phyloP scores from a whole-genome alignment of 176 grass and related monocot species.

The Musa itinerans region DNA sequence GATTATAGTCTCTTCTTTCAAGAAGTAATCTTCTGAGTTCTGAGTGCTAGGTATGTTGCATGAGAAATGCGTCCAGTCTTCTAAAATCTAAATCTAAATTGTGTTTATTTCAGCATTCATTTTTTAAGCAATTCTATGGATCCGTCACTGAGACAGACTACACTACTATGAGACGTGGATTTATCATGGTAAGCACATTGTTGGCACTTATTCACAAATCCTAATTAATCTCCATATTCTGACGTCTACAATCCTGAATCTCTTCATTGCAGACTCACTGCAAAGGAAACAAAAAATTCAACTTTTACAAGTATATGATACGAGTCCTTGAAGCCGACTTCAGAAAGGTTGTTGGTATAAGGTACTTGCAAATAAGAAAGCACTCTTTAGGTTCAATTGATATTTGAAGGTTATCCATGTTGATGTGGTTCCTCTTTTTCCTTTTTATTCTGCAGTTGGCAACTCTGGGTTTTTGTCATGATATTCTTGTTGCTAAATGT shows the following conservation, averaged over 20 bases:
- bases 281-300: slow-evolving; percentile 48
- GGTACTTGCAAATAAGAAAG: slow-evolving; percentile 24
- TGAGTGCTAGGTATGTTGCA: background rate
- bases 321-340: slow-evolving; percentile 75
- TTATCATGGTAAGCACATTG: slow-evolving; percentile 46
- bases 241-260: background rate
- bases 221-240: background rate
- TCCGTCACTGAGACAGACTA: slow-evolving; percentile 59
- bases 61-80: background rate
- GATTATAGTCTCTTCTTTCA: too few species aligned
- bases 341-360: slow-evolving; percentile 86
- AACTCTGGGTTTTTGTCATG: slow-evolving; percentile 79
- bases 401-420: background rate
- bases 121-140: slow-evolving; percentile 79
- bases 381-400: background rate
- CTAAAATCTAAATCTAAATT: background rate
- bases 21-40: too few species aligned
- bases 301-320: slow-evolving; percentile 83
- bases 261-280: slow-evolving; percentile 53
- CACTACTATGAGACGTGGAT: slow-evolving; percentile 66
- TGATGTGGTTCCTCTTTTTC: slow-evolving; percentile 1
- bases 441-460: slow-evolving; percentile 52
- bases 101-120: slow-evolving; percentile 46
- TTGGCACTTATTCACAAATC: background rate
- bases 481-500: slow-evolving; percentile 77